Evolutionary conservation across 495 filamentous ascomycete species (phyloP), one percentile per base, ranked within the genome.

Genomic region (Friedmanniomyces simplex): DNA sequence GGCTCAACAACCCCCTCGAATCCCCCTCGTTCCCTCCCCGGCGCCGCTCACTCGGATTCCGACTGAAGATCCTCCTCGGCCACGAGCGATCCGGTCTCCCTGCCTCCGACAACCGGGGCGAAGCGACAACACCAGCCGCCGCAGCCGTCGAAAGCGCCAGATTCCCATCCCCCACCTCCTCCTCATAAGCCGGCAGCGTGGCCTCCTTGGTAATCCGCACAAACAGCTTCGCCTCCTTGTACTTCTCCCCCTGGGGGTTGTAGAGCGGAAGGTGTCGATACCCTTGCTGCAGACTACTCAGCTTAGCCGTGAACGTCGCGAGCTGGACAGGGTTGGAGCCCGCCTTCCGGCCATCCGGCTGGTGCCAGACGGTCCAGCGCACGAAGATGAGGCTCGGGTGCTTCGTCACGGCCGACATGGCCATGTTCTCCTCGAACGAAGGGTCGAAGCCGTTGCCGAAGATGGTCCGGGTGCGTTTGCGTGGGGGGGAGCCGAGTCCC

Each of bases 241-340:
- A 96, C 59, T 87, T 88, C 54, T 96, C 89, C 52, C 91, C 93
- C 55, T 88, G 86, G 45, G 79, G 76, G 69, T 96, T 87, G 64
- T 84, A 84, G n/a, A 98, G 77, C n/a, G 91, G 93, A 39, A 98
- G 77, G 62, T 95, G 94, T 50, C 91, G 91, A 65, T 94, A 98
- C n/a, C 93, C 93, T 69, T 95, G 83, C 63, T 91, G 88, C 25
- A 98, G 77, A 59, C 82, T 89, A 73, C 75, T 85, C 43, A 98
- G 82, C 72, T 96, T 97, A 41, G 87, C 93, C 1, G 89, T 96
- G 69, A 88, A 97, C 7, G 82, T 90, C 3, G 89, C 93, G 43
- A 96, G 69, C 16, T 83, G 80, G n/a, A 76, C 72, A 52, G 74
- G 73, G 62, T 79, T 55, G 52, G 34, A 43, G 20, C n/a, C 30